Conservation (phyloP, 345 rosid genomes). For the Combretum micranthum region DNA sequence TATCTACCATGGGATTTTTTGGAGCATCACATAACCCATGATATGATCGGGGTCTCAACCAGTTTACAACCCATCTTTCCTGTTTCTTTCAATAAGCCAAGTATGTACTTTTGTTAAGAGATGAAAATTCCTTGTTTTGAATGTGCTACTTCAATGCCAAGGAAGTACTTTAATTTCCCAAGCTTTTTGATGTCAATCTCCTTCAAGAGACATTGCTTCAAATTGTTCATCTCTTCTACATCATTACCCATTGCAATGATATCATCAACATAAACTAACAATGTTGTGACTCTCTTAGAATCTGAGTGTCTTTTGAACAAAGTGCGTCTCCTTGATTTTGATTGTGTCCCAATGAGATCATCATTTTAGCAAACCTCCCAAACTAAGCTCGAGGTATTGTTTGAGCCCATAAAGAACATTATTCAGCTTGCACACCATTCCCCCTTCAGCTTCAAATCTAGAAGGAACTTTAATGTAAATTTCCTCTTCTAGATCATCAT, state of each 20-base stretch:
- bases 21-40: no score
- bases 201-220: background rate
- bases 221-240: background rate
- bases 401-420: background rate
- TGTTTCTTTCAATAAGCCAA: no score
- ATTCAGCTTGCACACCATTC: background rate
- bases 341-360: background rate
- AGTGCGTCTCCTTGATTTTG: background rate
- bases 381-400: background rate
- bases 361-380: background rate
- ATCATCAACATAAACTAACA: background rate
- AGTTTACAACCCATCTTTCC: no score
- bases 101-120: background rate
- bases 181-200: background rate
- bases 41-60: no score
- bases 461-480: background rate
- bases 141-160: background rate
- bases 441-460: no score
- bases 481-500: slow-evolving; percentile 1
- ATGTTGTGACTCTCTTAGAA: background rate
- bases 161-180: background rate
- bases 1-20: no score
- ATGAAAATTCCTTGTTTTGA: background rate
- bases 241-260: background rate
- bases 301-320: background rate